phyloP scores from a whole-genome alignment of 176 grass and related monocot species.

The Oryza meridionalis region DNA sequence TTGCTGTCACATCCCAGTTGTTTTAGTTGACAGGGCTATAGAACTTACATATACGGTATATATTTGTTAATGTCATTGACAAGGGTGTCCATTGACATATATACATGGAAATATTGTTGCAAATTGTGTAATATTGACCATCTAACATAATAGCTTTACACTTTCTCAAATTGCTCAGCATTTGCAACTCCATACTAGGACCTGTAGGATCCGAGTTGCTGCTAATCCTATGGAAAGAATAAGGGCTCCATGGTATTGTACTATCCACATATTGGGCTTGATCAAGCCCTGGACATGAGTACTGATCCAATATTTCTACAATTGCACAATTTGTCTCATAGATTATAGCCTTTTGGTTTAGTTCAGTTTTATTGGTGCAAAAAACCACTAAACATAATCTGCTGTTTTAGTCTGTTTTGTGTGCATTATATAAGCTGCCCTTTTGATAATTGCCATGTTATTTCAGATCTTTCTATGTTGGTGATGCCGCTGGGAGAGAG shows the following conservation, averaged over 20 bases:
- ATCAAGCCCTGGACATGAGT: constrained; percentile 5
- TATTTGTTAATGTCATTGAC: neutral
- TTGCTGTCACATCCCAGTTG: neutral
- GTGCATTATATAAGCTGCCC: constrained; percentile 1
- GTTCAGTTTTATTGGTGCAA: constrained; percentile 23
- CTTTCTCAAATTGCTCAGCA: neutral
- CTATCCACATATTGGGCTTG: neutral
- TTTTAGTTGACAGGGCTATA: constrained; percentile 2
- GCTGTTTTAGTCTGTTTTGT: neutral
- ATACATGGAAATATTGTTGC: constrained; percentile 1
- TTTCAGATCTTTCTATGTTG: constrained; percentile 93
- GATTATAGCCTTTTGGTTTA: neutral
- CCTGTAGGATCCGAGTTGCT: neutral
- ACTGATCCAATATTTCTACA: constrained; percentile 12
- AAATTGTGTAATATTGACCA: constrained; percentile 11
- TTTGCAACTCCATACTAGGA: constrained; percentile 3
- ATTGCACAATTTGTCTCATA: constrained; percentile 3
- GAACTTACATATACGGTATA: neutral
- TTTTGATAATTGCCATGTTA: constrained; percentile 32
- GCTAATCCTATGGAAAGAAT: constrained; percentile 12
- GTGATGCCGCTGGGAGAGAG: constrained; percentile 85
- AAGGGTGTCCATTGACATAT: neutral
- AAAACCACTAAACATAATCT: neutral
- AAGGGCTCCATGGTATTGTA: neutral
- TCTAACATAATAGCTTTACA: neutral